Base-by-base conservation (phyloP, 768 basidiomycete genomes). In the Boletus patriciae region DNA sequence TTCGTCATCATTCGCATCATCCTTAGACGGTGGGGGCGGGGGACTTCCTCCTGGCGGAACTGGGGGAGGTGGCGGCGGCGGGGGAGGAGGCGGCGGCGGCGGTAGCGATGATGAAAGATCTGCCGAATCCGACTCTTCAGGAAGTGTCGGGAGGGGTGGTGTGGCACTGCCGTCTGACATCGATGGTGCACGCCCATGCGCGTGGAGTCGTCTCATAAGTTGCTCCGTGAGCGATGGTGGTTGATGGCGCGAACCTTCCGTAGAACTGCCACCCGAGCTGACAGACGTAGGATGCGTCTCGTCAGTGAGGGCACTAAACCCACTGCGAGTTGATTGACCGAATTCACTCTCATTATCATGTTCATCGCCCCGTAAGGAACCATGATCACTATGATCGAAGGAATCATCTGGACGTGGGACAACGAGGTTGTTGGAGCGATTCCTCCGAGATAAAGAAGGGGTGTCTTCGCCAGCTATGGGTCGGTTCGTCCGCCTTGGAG, bases 261-360 rank as follows among this genome's bases (percentile, higher is more conserved):
- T 76, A 19, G 73, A 62, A 27, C 76, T 80, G 15, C 65, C 67
- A 31, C 74, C 73, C 40, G 83, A 83, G 58, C 77, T 77, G 43
- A 82, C 72, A 41, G 86, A 86, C 9, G 85, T 85, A n/a, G 78
- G 66, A 40, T 75, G 68, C 3, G 83, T 84, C 36, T 82, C 81
- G 52, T 83, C 81, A 4, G 83, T 84, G 6, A 78, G 72, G 11
- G 56, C 47, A 34, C 50, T 58, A 37, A 54, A 64, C 40, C 62
- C 68, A 48, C 51, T 63, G 18, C 34, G 63, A 46, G 74, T 78
- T 11, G 86, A 87, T 44, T 78, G 79, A 13, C 76, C 78, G 50
- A 81, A 78, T 59, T 85, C 84, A 63, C 81, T 84, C 53, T 82
- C 84, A 40, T 76, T 79, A 47, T 86, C 85, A 36, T 78, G 78